These are phyloP conservation scores for Gelatoporia subvermispora DNA, from an alignment of 768 basidiomycete genomes.

Conservation along the genomic window DNA sequence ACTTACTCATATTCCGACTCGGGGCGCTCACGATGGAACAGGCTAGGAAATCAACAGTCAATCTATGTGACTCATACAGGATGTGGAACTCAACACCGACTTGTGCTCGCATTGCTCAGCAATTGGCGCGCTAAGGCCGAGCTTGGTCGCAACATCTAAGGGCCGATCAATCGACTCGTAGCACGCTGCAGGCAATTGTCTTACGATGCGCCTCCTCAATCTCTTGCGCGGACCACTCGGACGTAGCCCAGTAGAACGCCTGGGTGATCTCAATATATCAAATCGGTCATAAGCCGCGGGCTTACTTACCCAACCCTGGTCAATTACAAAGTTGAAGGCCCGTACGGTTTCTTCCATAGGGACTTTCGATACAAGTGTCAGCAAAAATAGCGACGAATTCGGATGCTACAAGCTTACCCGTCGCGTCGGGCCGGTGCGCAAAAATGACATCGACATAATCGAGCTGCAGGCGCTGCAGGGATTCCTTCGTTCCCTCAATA, in stretches of 20 bases:
- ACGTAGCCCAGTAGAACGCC: conserved; percentile 71
- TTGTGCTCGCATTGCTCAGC: conserved; percentile 74
- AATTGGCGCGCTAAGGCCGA: conserved; percentile 65
- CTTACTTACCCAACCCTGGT: conserved; percentile 53
- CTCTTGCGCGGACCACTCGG: conserved; percentile 64
- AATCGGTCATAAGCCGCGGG: no score
- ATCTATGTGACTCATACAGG: neutral
- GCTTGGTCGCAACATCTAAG: conserved; percentile 58
- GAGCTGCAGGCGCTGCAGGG: conserved; percentile 60
- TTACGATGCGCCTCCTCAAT: conserved; percentile 16
- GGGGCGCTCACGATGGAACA: conserved; percentile 78
- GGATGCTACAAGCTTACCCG: conserved; percentile 28
- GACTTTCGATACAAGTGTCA: conserved; percentile 25
- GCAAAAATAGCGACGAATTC: neutral
- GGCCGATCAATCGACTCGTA: neutral
- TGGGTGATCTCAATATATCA: conserved; percentile 10
- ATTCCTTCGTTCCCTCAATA: conserved; percentile 68
- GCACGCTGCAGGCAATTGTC: conserved; percentile 13
- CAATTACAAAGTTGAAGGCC: conserved; percentile 77
- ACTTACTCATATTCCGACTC: conserved; percentile 69
- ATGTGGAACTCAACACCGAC: conserved; percentile 27
- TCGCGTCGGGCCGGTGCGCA: conserved; percentile 65
- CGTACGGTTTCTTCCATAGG: conserved; percentile 78
- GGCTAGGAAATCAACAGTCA: conserved; percentile 32
- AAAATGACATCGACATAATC: conserved; percentile 74